Evolutionary conservation across 108 stramenopile genomes (phyloP).

Genomic region (Pinguiococcus pyrenoidosus): DNA sequence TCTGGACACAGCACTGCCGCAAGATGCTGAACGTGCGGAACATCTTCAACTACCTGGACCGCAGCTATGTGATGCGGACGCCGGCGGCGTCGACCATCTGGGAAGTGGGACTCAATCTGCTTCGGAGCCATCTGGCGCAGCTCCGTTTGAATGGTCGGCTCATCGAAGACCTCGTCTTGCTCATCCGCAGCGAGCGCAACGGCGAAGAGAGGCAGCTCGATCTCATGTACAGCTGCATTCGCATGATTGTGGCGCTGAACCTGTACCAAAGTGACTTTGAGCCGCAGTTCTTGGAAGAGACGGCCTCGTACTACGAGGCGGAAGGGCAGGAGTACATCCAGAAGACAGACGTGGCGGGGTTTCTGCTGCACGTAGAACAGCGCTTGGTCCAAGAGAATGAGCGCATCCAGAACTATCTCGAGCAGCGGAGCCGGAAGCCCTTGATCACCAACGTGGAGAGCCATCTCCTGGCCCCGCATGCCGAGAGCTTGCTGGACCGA

Average conservation of each 20-base stretch:
- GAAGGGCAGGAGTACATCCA: conserved; percentile 25
- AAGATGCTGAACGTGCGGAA: conserved; percentile 53
- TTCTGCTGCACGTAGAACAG: conserved; percentile 34
- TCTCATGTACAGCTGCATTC: conserved; percentile 1
- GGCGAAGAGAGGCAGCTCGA: conserved; percentile 27
- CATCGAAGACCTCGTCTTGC: conserved; percentile 16
- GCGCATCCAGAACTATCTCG: conserved; percentile 14
- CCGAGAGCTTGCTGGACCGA: conserved; percentile 8
- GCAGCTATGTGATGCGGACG: conserved; percentile 38
- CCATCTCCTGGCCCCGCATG: conserved; percentile 26
- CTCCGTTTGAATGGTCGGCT: no score
- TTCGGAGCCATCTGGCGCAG: conserved; percentile 12
- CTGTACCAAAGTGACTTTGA: conserved; percentile 29
- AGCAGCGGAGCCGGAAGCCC: conserved; percentile 23
- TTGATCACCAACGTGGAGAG: conserved; percentile 22
- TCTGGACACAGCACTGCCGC: conserved; percentile 42
- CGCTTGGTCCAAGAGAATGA: conserved; percentile 8
- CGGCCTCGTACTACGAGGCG: conserved; percentile 24
- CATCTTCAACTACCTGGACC: conserved; percentile 65
- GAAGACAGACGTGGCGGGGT: conserved; percentile 22
- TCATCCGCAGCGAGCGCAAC: conserved; percentile 26
- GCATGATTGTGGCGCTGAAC: conserved; percentile 13
- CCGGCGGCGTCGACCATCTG: conserved; percentile 21
- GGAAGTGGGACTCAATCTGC: conserved; percentile 37
- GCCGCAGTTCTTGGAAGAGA: conserved; percentile 20